Evolutionary conservation across 768 basidiomycete species (phyloP).

Genomic region (Gymnopilus junonius): DNA sequence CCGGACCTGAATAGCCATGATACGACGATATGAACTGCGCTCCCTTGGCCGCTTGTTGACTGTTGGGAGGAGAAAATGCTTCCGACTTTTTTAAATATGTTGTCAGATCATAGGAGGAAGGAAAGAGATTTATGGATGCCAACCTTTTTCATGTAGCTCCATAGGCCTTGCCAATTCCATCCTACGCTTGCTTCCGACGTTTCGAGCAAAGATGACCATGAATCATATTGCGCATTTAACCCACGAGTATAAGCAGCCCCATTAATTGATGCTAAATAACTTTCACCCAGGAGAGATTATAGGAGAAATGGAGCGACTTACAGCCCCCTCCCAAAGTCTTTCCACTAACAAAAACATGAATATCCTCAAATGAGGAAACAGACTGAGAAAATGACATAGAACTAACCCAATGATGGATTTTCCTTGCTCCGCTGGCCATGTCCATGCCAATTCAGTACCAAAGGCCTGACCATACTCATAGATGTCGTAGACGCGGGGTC

Average conservation of each 20-base stretch:
- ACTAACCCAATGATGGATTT: conserved; percentile 42
- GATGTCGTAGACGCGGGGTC: conserved; percentile 50
- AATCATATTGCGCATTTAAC: conserved; percentile 47
- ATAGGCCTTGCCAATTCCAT: conserved; percentile 52
- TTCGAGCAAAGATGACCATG: conserved; percentile 42
- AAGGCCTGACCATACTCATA: conserved; percentile 48
- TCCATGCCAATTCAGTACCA: conserved; percentile 48
- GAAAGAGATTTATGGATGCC: background rate
- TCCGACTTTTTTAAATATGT: conserved; percentile 39
- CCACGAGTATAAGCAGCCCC: conserved; percentile 52
- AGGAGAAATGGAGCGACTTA: conserved; percentile 22
- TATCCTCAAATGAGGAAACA: background rate
- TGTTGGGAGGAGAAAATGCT: conserved; percentile 50
- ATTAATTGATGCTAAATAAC: conserved; percentile 54
- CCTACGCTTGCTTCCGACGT: conserved; percentile 44
- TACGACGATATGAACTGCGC: conserved; percentile 50
- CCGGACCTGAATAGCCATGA: conserved; percentile 57
- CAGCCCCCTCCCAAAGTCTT: conserved; percentile 50
- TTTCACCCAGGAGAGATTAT: no score
- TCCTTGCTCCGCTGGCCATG: conserved; percentile 48
- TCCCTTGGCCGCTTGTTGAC: conserved; percentile 47
- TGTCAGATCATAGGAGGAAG: background rate
- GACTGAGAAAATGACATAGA: background rate
- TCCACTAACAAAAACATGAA: conserved; percentile 33
- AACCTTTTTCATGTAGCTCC: conserved; percentile 53